Evolutionary conservation across 441 rosid genomes (phyloP), one percentile per base, ranked within the genome.

Genomic region (Populus trichocarpa): DNA sequence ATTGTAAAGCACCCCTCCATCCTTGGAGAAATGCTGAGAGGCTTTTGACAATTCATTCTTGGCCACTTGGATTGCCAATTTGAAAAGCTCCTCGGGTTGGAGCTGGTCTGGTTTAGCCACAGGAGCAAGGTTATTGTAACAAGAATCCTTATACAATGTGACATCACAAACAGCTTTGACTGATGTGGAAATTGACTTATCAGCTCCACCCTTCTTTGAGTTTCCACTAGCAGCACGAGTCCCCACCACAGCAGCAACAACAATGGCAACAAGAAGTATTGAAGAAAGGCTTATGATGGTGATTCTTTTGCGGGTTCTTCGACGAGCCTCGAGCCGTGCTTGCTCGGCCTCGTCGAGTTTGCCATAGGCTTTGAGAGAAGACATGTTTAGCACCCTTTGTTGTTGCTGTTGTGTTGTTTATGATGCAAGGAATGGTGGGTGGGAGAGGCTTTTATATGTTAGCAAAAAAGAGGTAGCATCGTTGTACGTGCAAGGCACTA

Each of bases 151-250:
- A 63, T 90, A 90, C 83, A 91, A 81, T 0, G 97, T 91, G 20
- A 89, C 89, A 65, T 90, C 96, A 61, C 97, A 92, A 2, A 84
- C 90, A 12, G 94, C 91, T 79, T 90, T 90, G 14, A 89, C 75
- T 2, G 94, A 86, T 14, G 83, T 74, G 2, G 93, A 85, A 69
- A 84, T 35, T 0, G 88, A 40, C 13, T 75, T 74, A 14, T 72
- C 70, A 4, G 69, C 79, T 3, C 61, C 82, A 6, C 59, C 81
- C 33, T 82, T 18, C 9, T 73, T 72, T 61, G 75, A 71, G 75
- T 30, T 32, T 22, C 72, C 68, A 11, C 42, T 8, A 14, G 86
- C 38, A n/a, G 35, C 36, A 13, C 57, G 70, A n/a, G 87, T 89
- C 66, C 95, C 97, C 1, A 91, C 84, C 6, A 94, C 88, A 3